phyloP scores from a whole-genome alignment of 805 yeast species.

The Brettanomyces nanus region DNA sequence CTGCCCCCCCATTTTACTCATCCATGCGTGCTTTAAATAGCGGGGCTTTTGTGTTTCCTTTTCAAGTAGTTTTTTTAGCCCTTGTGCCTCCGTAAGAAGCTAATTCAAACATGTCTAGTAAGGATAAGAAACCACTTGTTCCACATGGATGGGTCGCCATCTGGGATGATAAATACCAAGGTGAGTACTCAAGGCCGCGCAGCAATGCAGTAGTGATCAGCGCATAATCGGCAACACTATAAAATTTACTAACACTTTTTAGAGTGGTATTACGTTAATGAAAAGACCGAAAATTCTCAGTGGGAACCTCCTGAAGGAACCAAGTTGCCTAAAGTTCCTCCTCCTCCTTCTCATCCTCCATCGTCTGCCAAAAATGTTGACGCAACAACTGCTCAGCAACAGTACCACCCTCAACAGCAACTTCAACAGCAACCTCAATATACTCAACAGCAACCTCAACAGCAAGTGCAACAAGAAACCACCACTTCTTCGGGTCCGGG shows the following conservation, averaged over 20 bases:
- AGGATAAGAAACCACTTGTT: constrained; percentile 18
- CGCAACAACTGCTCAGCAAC: constrained; percentile 5
- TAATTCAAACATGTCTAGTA: constrained; percentile 22
- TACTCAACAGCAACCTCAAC: constrained; percentile 8
- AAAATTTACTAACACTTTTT: constrained; percentile 7
- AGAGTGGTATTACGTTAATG: constrained; percentile 73
- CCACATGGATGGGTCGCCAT: constrained; percentile 59
- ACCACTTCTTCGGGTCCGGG: constrained; percentile 1
- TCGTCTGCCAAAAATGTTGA: neutral
- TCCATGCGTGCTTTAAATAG: too few relatives aligned
- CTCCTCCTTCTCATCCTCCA: neutral
- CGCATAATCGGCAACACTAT: too few relatives aligned
- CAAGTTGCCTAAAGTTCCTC: neutral
- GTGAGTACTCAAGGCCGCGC: too few relatives aligned
- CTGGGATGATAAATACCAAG: constrained; percentile 54
- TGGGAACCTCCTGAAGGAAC: constrained; percentile 82
- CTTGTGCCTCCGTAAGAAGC: too few relatives aligned
- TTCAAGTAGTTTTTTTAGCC: too few relatives aligned
- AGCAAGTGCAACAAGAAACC: neutral
- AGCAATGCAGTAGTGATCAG: too few relatives aligned
- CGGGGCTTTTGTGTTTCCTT: too few relatives aligned
- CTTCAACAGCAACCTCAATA: constrained; percentile 10
- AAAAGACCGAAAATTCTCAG: constrained; percentile 68
- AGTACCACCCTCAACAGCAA: constrained; percentile 3
- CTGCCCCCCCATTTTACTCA: too few relatives aligned